These are phyloP conservation scores for Epichloe brachyelytri DNA, from an alignment of 2,329 filamentous ascomycete species.

Conservation along the genomic window DNA sequence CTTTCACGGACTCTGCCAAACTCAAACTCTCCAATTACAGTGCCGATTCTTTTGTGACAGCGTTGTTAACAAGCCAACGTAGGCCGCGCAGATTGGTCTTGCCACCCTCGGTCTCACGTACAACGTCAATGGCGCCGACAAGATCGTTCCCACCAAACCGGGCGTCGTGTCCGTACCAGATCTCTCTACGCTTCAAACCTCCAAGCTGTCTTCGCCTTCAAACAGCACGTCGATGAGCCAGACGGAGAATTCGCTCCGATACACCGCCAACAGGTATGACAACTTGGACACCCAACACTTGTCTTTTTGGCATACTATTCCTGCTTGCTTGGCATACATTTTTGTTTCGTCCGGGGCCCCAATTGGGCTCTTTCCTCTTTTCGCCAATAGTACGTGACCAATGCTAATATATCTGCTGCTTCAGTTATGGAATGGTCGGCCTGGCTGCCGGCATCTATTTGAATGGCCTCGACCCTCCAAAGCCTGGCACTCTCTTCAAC, in stretches of 20 bases:
- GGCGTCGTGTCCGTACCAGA: conserved; percentile 25
- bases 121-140: conserved; percentile 25
- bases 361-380: not conserved
- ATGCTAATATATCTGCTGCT: not conserved
- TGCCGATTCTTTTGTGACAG: too few species aligned
- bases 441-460: conserved; percentile 14
- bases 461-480: conserved; percentile 11
- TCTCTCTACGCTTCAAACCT: conserved; percentile 22
- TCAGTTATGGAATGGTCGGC: not conserved
- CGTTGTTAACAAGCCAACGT: not conserved
- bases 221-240: conserved; percentile 4
- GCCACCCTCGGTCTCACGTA: conserved; percentile 30
- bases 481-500: conserved; percentile 18
- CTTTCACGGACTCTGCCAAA: not conserved
- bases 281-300: too few species aligned
- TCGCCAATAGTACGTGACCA: not conserved
- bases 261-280: conserved; percentile 27
- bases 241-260: conserved; percentile 22
- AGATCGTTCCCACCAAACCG: conserved; percentile 16
- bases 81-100: conserved; percentile 29
- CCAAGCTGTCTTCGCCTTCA: conserved; percentile 11
- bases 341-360: too few species aligned
- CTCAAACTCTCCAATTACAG: not conserved
- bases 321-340: too few species aligned
- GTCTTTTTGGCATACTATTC: too few species aligned